Evolutionary conservation across 1,139 yeast species (phyloP).

Genomic region (Zygosaccharomyces sapae): DNA sequence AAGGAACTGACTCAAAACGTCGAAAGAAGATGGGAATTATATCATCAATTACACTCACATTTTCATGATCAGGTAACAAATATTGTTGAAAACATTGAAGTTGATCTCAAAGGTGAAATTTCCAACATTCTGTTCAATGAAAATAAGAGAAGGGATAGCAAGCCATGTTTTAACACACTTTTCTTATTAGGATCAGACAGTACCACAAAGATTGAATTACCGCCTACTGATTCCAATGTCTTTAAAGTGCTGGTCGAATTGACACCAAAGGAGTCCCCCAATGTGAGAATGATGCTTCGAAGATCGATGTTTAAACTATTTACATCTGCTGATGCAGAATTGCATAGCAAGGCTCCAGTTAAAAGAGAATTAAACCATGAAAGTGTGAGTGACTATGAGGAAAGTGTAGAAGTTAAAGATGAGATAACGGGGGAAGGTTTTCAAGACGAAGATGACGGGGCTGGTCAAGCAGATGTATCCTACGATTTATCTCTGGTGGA

Average conservation of each 20-base stretch:
- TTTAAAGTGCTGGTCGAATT: constrained; percentile 28
- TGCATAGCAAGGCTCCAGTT: constrained; percentile 7
- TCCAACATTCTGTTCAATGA: constrained; percentile 22
- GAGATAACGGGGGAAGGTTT: constrained; percentile 3
- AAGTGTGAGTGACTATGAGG: constrained; percentile 4
- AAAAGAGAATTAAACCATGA: constrained; percentile 8
- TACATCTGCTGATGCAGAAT: constrained; percentile 23
- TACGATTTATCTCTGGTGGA: constrained; percentile 34
- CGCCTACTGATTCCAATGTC: constrained; percentile 15
- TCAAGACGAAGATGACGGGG: constrained; percentile 3
- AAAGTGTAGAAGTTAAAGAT: constrained; percentile 7
- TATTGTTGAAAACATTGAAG: constrained; percentile 30
- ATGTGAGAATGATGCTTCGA: constrained; percentile 36
- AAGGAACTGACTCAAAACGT: constrained; percentile 35
- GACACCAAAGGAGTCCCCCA: constrained; percentile 36
- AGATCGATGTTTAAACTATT: constrained; percentile 36
- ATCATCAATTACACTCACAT: constrained; percentile 33
- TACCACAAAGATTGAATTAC: constrained; percentile 28
- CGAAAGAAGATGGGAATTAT: constrained; percentile 38
- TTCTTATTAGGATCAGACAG: constrained; percentile 35
- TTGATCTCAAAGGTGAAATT: constrained; percentile 28
- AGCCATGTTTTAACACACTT: constrained; percentile 28
- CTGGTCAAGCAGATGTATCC: constrained; percentile 22
- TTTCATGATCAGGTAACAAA: constrained; percentile 32
- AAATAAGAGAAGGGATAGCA: constrained; percentile 7